Evolutionary conservation across 495 filamentous ascomycete species (phyloP).

Genomic region (Elasticomyces elasticus): DNA sequence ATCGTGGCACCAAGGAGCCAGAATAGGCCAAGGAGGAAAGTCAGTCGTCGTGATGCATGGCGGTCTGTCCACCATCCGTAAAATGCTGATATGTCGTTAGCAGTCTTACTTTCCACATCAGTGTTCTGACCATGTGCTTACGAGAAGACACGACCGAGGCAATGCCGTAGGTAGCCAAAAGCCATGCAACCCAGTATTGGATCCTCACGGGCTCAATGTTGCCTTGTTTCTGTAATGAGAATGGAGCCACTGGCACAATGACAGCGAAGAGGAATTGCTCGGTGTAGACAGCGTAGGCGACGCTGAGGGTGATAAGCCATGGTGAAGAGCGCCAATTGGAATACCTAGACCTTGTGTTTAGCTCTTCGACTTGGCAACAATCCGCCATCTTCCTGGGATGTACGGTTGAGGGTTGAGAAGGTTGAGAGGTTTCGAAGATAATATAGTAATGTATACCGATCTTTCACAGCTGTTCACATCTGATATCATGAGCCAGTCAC

Average conservation of each 20-base stretch:
- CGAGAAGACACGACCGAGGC: slow-evolving; percentile 52
- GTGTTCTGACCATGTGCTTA: neutral
- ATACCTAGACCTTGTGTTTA: neutral
- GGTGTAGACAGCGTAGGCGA: neutral
- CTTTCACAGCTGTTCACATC: too few species aligned
- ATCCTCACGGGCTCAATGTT: slow-evolving; percentile 26
- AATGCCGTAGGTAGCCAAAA: slow-evolving; percentile 67
- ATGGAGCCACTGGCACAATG: slow-evolving; percentile 73
- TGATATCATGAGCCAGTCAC: too few species aligned
- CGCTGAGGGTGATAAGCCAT: neutral
- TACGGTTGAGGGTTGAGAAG: too few species aligned
- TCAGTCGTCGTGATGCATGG: slow-evolving; percentile 55
- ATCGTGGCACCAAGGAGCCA: slow-evolving; percentile 55
- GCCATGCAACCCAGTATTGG: slow-evolving; percentile 66
- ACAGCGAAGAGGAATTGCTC: slow-evolving; percentile 58
- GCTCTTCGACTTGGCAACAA: neutral
- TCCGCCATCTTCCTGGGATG: neutral
- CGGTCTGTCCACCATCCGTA: slow-evolving; percentile 48
- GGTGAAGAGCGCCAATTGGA: neutral
- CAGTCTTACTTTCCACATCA: neutral
- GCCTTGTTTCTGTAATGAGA: slow-evolving; percentile 41
- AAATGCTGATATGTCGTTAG: slow-evolving; percentile 11
- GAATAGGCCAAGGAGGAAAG: slow-evolving; percentile 59
- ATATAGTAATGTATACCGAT: too few species aligned
- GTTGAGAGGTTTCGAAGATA: too few species aligned